Evolutionary conservation across 2,329 filamentous ascomycete species (phyloP), one percentile per base, ranked within the genome.

Genomic region (Aspergillus jensenii): DNA sequence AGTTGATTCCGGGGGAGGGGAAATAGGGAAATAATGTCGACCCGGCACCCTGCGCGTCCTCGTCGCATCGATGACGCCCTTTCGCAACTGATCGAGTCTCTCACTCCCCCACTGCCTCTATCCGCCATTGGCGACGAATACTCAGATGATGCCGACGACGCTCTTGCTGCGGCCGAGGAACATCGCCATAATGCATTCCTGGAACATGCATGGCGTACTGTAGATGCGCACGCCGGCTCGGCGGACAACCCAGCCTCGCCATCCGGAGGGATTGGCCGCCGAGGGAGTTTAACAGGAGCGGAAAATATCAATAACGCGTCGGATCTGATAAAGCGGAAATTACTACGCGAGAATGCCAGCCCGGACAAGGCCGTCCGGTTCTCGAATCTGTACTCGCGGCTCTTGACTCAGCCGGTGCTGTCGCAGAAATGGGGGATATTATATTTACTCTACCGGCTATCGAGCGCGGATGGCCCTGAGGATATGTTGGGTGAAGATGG

Each of bases 401-500:
- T 99, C 17, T 81, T 97, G 25, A 90, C 91, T n/a, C 87, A 97
- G 64, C 93, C 93, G 0, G 93, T 98, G 6, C 82, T 99, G 45
- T 90, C 90, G 68, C 90, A 96, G 75, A 99, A 99, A 83, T 98
- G 93, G 92, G 91, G 90, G 3, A 97, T 99, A 64, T 82, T 99
- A 19, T 96, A 96, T 72, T 86, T 99, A 43, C 84, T 99, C 43
- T 90, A 95, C 72, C 87, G 91, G 67, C 84, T 97, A 48, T 87
- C 90, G 60, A 90, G 93, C 69, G 86, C 84, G 49, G 67, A 72
- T n/a, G 64, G 62, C n/a, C 53, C 62, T 8, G 65, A 68, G 31
- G 64, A 60, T 41, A 35, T 55, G 19, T 31, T 31, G 25, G 68
- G 70, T 15, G 68, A 66, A 4, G 69, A 63, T 45, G 69, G 62